Base-by-base conservation (phyloP, 2,329 filamentous ascomycete species). In the Aspergillus sclerotialis region DNA sequence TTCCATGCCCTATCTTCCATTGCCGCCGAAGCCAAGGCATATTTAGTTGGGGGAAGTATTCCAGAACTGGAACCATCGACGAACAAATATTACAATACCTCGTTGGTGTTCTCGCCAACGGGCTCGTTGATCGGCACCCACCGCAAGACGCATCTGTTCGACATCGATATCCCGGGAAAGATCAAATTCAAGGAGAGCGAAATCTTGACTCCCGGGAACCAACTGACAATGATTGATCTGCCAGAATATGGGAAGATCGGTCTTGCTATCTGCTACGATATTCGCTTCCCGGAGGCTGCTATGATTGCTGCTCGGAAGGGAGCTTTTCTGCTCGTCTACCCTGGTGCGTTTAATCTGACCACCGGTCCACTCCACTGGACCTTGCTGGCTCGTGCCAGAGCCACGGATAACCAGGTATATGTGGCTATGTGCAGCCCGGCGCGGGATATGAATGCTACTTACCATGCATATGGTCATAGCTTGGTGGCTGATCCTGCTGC, bases 141-240 rank as follows among this genome's bases (percentile, higher is more conserved):
- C 61, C 78, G 92, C 50, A 98, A 98, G 68, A 80, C 92, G 28
- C 92, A 98, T 64, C 74, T 98, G 28, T 98, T 98, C 63, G 92
- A 96, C 64, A 98, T 98, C 51, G 82, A 94, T 60, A 96, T 98
- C 44, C 92, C 92, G 1, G 90, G 88, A 42, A 89, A 89, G 67
- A 94, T 98, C 60, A 82, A 68, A 9, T 98, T 98, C 67, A 77
- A 76, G 44, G 92, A 98, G 65, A 88, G 82, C 34, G 89, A 95
- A 43, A 87, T 95, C 25, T 73, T 98, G 21, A 82, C 77, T 14
- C 80, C 90, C 0, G 92, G 92, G 0, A 82, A 90, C 65, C 81
- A 85, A 55, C 66, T 95, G 40, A 94, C 90, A 0, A 64, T 96
- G 3, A 72, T 96, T 16, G 84, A 94, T 46, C 69, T 95, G 18